Percentiles rank a stretch among this genome's conserved stretches.
These are phyloP conservation scores for Lachancea dasiensis DNA, from an alignment of 805 yeast species.

Conservation along the genomic window DNA sequence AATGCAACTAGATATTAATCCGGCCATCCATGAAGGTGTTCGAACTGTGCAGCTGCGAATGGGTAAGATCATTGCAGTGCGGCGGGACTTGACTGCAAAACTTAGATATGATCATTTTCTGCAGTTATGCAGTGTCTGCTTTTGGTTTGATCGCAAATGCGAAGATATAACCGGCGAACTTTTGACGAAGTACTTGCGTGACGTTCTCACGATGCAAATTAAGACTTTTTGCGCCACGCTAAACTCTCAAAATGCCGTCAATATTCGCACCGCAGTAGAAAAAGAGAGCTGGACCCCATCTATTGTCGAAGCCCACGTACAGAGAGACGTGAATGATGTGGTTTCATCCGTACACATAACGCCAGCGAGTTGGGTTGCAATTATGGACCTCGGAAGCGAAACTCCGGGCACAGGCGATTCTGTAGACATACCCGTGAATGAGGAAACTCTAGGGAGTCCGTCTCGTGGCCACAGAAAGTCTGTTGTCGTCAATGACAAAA, in stretches of 20 bases:
- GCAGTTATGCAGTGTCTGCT: conserved; percentile 57
- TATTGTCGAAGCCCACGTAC: conserved; percentile 45
- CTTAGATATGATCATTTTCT: conserved; percentile 57
- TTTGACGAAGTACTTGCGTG: conserved; percentile 53
- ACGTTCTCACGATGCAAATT: conserved; percentile 60
- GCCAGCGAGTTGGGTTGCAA: conserved; percentile 43
- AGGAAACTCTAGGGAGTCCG: too few relatives aligned
- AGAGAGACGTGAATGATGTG: conserved; percentile 45
- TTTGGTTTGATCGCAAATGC: conserved; percentile 72
- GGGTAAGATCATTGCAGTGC: conserved; percentile 68
- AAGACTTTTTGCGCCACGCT: conserved; percentile 50
- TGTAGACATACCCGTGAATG: too few relatives aligned
- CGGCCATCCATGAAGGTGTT: conserved; percentile 60
- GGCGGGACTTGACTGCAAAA: conserved; percentile 63
- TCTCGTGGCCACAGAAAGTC: conserved; percentile 34
- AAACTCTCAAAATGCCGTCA: conserved; percentile 46
- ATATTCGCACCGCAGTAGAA: conserved; percentile 47
- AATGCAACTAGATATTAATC: conserved; percentile 60
- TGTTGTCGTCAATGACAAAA: conserved; percentile 45
- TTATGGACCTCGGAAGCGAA: conserved; percentile 20
- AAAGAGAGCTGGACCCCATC: conserved; percentile 77
- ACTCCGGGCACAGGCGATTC: too few relatives aligned
- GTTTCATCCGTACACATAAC: conserved; percentile 42
- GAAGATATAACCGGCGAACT: conserved; percentile 73
- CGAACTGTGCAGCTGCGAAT: conserved; percentile 68